phyloP scores from a whole-genome alignment of 805 yeast species.

The Saccharomycopsis malanga region DNA sequence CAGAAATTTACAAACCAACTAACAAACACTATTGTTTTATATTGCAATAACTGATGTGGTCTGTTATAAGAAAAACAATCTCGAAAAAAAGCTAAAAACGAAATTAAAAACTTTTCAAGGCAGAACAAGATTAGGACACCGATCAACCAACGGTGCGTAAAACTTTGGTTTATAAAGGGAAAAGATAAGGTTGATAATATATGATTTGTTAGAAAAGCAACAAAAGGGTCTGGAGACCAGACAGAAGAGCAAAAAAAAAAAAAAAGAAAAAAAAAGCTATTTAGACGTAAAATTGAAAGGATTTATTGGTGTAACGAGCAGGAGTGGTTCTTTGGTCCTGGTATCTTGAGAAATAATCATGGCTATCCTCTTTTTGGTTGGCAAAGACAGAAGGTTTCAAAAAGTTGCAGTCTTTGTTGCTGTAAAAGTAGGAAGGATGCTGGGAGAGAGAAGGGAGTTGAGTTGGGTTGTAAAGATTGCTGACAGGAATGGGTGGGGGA shows the following conservation, averaged over 20 bases:
- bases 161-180: too few species aligned
- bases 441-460: slow-evolving; percentile 4
- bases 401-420: neutral
- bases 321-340: neutral
- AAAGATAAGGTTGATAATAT: too few species aligned
- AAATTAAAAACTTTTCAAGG: too few species aligned
- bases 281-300: slow-evolving; percentile 2
- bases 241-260: neutral
- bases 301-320: neutral
- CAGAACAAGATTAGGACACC: too few species aligned
- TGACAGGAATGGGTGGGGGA: neutral
- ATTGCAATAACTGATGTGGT: too few species aligned
- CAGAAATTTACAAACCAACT: too few species aligned
- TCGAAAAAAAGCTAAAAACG: too few species aligned
- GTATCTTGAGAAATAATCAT: neutral
- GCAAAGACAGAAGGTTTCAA: neutral
- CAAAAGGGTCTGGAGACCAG: neutral
- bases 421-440: neutral
- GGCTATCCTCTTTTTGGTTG: neutral
- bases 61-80: too few species aligned
- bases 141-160: too few species aligned
- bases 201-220: too few species aligned
- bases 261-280: neutral
- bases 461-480: neutral
- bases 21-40: too few species aligned